A percentile compares a stretch with the other conserved stretches of the same genome.
Evolutionary conservation across 805 yeast species (phyloP).

Genomic region (Candida coleopterorum): DNA sequence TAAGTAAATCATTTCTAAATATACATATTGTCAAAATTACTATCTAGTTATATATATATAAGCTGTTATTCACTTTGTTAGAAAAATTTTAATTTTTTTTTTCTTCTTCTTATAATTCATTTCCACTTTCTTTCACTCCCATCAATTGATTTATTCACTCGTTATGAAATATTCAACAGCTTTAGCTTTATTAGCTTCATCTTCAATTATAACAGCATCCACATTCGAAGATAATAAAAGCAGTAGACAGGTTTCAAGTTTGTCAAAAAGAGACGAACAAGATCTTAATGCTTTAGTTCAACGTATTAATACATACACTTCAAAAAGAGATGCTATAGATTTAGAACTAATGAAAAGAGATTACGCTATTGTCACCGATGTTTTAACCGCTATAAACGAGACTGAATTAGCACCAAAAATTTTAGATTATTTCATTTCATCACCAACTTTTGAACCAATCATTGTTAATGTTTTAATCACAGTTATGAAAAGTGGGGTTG

Average conservation of each 20-base stretch:
- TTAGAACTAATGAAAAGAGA: slow-evolving; percentile 30
- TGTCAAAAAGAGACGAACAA: slow-evolving; percentile 12
- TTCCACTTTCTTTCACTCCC: background rate
- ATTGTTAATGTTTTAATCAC: slow-evolving; percentile 20
- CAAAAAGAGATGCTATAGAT: slow-evolving; percentile 26
- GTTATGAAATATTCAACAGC: slow-evolving; percentile 30
- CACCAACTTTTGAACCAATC: slow-evolving; percentile 19
- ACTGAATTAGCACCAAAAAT: slow-evolving; percentile 33
- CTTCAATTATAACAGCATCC: slow-evolving; percentile 23
- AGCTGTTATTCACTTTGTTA: background rate
- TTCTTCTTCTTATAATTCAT: background rate
- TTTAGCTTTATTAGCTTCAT: slow-evolving; percentile 22
- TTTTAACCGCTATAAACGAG: slow-evolving; percentile 32
- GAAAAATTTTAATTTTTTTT: background rate
- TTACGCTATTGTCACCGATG: slow-evolving; percentile 35
- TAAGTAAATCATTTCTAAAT: too few species aligned
- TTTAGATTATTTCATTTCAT: slow-evolving; percentile 28
- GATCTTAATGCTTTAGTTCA: slow-evolving; percentile 18
- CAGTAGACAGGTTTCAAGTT: background rate
- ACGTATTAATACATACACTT: slow-evolving; percentile 19
- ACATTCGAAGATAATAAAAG: background rate
- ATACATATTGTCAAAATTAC: too few species aligned
- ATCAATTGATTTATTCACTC: background rate
- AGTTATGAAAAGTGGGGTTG: slow-evolving; percentile 27
- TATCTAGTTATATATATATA: background rate